Evolutionary conservation across 2,329 filamentous ascomycete species (phyloP), one percentile per base, ranked within the genome.

Genomic region (Fonsecaea multimorphosa): DNA sequence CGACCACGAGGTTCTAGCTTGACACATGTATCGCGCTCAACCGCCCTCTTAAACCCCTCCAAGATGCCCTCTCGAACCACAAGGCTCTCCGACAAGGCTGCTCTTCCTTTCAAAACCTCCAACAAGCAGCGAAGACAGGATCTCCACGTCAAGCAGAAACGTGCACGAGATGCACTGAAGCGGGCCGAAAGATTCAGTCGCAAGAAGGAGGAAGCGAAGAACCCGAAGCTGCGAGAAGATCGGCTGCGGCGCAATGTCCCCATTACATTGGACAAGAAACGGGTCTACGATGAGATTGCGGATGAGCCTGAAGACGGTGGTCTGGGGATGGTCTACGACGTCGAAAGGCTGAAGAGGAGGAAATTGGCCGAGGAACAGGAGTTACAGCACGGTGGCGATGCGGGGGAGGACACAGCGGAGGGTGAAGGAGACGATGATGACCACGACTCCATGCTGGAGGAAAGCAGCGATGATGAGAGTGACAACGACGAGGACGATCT

Each of bases 51-150:
- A 16, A 5, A n/a, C n/a, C 4, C 6, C 14, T 46, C 12, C 53
- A 59, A 38, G 12, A 87, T 87, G 85, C 82, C 79, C 34, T 80
- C 80, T 16, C 65, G 66, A 60, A 64, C 66, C 5, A 63, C 63
- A 11, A 61, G 59, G 58, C 62, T 71, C 22, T 71, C 70, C 24
- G 70, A 72, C 62, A 73, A 80, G 73, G 80, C 76, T 57, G 78
- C 77, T 16, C 73, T 82, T 46, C 82, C 84, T 3, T 82, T 85
- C 75, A 86, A 69, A 53, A 71, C 88, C 1, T 85, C 83, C 67
- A 96, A 96, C 80, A 97, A 97, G 78, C 80, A 91, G 24, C 89
- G 89, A 75, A 86, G 95, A 68, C 86, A 95, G 76, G 84, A 89
- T 72, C 85, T 94, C 66, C 90, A 93, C 75, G 83, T 97, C 66